Evolutionary conservation across 768 basidiomycete genomes (phyloP).

Genomic region (Termitomyces sp.): DNA sequence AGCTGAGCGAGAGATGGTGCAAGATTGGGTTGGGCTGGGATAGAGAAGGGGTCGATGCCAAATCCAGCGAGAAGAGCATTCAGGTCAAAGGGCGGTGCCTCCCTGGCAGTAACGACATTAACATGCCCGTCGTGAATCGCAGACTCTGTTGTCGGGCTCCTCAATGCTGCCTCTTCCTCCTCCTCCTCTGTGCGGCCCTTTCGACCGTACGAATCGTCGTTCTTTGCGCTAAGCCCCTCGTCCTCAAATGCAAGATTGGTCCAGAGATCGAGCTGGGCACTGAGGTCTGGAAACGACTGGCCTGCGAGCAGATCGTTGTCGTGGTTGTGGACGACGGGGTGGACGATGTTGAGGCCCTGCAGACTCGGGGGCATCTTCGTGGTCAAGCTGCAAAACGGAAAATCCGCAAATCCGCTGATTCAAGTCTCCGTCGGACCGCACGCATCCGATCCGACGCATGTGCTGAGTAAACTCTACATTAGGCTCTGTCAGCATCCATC

Average conservation of each 20-base stretch:
- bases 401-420: background rate
- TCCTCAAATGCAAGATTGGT: slow-evolving; percentile 80
- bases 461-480: background rate
- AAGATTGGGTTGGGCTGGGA: slow-evolving; percentile 20
- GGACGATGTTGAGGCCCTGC: slow-evolving; percentile 80
- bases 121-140: slow-evolving; percentile 54
- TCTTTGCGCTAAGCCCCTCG: slow-evolving; percentile 44
- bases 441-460: background rate
- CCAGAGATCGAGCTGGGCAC: slow-evolving; percentile 81
- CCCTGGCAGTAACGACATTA: slow-evolving; percentile 50
- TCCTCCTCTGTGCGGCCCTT: slow-evolving; percentile 41
- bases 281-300: slow-evolving; percentile 68
- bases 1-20: slow-evolving; percentile 69
- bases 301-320: slow-evolving; percentile 60
- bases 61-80: slow-evolving; percentile 34
- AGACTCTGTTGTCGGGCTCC: slow-evolving; percentile 29
- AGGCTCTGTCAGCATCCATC: background rate
- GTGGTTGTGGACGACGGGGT: slow-evolving; percentile 40
- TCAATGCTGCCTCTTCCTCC: slow-evolving; percentile 34
- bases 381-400: background rate
- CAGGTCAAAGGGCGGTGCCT: slow-evolving; percentile 33
- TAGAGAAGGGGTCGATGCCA: slow-evolving; percentile 40
- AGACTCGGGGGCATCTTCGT: slow-evolving; percentile 58
- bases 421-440: background rate
- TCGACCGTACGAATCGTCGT: slow-evolving; percentile 31